Evolutionary conservation across 2,329 filamentous ascomycete genomes (phyloP).

Genomic region (Alternaria consortialis): DNA sequence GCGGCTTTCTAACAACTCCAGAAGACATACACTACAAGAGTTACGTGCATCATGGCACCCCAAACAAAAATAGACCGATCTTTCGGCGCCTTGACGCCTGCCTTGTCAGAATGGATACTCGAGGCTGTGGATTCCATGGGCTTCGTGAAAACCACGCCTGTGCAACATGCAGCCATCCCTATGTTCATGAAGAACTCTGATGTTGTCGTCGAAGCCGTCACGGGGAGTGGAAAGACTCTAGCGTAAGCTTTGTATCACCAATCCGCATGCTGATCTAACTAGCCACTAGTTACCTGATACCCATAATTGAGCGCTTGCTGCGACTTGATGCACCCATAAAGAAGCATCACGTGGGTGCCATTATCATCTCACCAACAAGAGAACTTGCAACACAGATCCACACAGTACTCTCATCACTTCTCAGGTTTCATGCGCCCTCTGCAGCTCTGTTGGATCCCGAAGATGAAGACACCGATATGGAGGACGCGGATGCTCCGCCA

Average conservation of each 20-base stretch:
- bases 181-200: constrained; percentile 91
- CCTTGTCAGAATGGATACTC: constrained; percentile 82
- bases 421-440: constrained; percentile 85
- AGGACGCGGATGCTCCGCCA: constrained; percentile 50
- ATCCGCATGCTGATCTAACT: not conserved
- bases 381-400: constrained; percentile 93
- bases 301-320: constrained; percentile 82
- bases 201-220: constrained; percentile 80
- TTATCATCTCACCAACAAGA: constrained; percentile 91
- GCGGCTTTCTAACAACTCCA: constrained; percentile 7
- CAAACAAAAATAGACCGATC: constrained; percentile 55
- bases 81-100: constrained; percentile 75
- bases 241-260: constrained; percentile 24
- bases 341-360: constrained; percentile 87
- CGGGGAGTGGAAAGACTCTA: constrained; percentile 48
- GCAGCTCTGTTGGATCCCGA: constrained; percentile 69
- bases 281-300: constrained; percentile 71
- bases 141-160: constrained; percentile 87
- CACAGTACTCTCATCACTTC: constrained; percentile 76
- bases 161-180: constrained; percentile 91
- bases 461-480: constrained; percentile 55
- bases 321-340: constrained; percentile 83
- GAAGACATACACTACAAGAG: constrained; percentile 3
- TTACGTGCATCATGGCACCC: constrained; percentile 40
- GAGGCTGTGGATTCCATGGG: constrained; percentile 86